Conservation (phyloP, 1,139 yeast species). For the Geotrichum siamense region DNA sequence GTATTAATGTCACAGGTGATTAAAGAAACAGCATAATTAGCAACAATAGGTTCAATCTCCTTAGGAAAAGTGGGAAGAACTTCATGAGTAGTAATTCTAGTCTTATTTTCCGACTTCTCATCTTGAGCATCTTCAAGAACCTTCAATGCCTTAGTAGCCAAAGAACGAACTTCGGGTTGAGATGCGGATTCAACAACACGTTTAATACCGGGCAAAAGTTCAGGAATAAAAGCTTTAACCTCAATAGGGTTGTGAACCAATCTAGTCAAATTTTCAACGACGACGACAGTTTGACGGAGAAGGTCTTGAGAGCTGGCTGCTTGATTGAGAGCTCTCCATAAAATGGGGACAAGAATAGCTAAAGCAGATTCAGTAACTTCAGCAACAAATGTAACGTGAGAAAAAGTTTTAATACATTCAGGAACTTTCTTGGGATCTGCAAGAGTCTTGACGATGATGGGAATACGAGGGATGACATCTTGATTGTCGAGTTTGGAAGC, state of each 20-base stretch:
- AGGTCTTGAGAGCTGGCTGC: conserved; percentile 94
- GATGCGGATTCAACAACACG: conserved; percentile 87
- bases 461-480: conserved; percentile 82
- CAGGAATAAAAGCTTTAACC: conserved; percentile 81
- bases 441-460: conserved; percentile 77
- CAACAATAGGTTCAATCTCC: conserved; percentile 34
- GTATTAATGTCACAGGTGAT: conserved; percentile 74
- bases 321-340: conserved; percentile 82
- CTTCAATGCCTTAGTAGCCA: conserved; percentile 75
- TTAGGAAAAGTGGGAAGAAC: conserved; percentile 34
- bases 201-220: conserved; percentile 83
- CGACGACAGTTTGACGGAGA: conserved; percentile 92
- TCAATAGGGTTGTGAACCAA: conserved; percentile 90
- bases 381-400: conserved; percentile 94
- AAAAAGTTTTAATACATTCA: conserved; percentile 78
- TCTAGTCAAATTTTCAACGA: conserved; percentile 91
- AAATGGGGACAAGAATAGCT: conserved; percentile 82
- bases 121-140: conserved; percentile 79
- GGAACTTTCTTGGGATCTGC: conserved; percentile 87
- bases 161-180: conserved; percentile 90
- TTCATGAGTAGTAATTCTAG: conserved; percentile 54
- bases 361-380: conserved; percentile 97
- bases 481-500: conserved; percentile 84
- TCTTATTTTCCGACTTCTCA: conserved; percentile 64
- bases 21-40: conserved; percentile 48